Evolutionary conservation across 768 basidiomycete genomes (phyloP), one percentile per base, ranked within the genome.

Genomic region (Pisolithus sp.): DNA sequence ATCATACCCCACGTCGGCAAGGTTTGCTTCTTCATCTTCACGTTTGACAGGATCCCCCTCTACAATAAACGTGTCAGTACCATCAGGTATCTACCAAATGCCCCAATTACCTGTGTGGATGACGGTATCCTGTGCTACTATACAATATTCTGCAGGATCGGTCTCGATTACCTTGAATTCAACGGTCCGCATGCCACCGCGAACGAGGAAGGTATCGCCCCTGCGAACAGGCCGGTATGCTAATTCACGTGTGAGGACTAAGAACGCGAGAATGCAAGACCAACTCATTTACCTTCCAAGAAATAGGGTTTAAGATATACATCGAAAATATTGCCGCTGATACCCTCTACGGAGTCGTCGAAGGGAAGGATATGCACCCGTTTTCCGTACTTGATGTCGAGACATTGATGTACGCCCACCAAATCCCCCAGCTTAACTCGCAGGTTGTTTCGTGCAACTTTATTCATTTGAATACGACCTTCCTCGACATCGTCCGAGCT

Each of bases 131-230:
- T 98, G 96, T 0, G 96, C 95, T 39, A 99, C 94, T 57, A 99
- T 99, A 75, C 96, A 98, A 72, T 88, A 97, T 63, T 98, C 96
- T 28, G 94, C 80, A 0, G 96, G 96, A 68, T 99, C 96, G 31
- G 93, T 96, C 70, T 98, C 96, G 59, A 98, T 86, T 49, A 98
- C 91, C 71, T 99, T 99, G 79, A 99, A 99, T 72, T 99, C 96
- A 41, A 98, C 95, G 47, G 93, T 94, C 59, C 95, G 79, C 89
- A 96, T 95, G 54, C 94, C 95, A 62, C 96, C 96, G 59, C 95
- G 89, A 58, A 97, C 94, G 50, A 98, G 88, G 87, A 99, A 99
- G 20, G 95, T 97, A 67, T 99, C 96, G 49, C 95, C 96, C 76
- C 93, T 95, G 65, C 93, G 86, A 46, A 97, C 85, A 20, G 93